Evolutionary conservation across 306 rosid genomes (phyloP).

Genomic region (Prunus davidiana): DNA sequence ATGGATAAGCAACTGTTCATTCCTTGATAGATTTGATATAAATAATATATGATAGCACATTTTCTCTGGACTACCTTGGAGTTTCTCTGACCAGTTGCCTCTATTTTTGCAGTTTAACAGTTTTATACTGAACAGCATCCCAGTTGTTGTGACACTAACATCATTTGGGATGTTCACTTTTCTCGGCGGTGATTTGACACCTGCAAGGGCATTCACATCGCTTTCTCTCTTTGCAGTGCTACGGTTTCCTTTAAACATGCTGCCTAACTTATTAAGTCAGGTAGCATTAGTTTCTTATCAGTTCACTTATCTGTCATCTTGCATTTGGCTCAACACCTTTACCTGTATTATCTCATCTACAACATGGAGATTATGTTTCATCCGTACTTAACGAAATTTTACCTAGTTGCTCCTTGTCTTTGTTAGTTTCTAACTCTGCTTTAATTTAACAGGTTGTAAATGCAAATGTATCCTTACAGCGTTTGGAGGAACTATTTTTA

Average conservation of each 20-base stretch:
- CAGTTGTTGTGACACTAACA: slow-evolving; percentile 72
- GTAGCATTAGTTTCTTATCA: slow-evolving; percentile 27
- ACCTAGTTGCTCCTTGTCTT: not conserved
- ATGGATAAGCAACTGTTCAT: too few relatives aligned
- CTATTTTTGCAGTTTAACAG: slow-evolving; percentile 59
- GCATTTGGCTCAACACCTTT: not conserved
- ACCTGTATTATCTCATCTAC: not conserved
- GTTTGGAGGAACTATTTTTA: slow-evolving; percentile 72
- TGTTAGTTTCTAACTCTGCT: slow-evolving; percentile 12
- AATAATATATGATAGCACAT: not conserved
- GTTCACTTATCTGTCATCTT: not conserved
- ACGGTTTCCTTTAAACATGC: slow-evolving; percentile 72
- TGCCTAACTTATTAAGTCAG: slow-evolving; percentile 81
- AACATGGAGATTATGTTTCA: not conserved
- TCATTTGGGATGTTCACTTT: slow-evolving; percentile 75
- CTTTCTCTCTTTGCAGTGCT: slow-evolving; percentile 74
- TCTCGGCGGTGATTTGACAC: slow-evolving; percentile 85
- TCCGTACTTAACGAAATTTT: not conserved
- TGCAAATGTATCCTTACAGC: slow-evolving; percentile 79
- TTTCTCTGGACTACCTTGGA: not conserved
- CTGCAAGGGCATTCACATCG: slow-evolving; percentile 89
- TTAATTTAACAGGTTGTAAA: slow-evolving; percentile 59
- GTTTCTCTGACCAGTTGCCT: slow-evolving; percentile 21
- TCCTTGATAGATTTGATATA: too few relatives aligned
- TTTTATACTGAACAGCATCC: slow-evolving; percentile 72